Evolutionary conservation across 805 yeast species (phyloP).

Genomic region (Zygoascus biomembranicola): DNA sequence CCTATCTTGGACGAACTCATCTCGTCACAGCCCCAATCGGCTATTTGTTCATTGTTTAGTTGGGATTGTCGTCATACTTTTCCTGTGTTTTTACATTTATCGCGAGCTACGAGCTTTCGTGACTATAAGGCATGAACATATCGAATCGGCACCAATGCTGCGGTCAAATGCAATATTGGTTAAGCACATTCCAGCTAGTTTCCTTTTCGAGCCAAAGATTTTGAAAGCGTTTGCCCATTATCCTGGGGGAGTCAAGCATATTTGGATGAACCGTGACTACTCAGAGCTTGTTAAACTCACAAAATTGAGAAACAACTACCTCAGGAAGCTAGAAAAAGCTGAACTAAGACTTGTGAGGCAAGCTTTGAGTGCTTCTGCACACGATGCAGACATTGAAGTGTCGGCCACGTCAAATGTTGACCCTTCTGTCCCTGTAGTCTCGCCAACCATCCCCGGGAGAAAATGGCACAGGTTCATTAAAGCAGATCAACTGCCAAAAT

Average conservation of each 20-base stretch:
- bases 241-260: constrained; percentile 46
- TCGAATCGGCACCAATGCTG: neutral
- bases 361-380: constrained; percentile 1
- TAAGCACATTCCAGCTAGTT: constrained; percentile 51
- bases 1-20: constrained; percentile 64
- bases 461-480: constrained; percentile 40
- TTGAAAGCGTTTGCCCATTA: constrained; percentile 44
- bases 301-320: constrained; percentile 23
- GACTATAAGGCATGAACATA: neutral
- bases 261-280: constrained; percentile 53
- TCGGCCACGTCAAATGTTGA: constrained; percentile 7
- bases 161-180: constrained; percentile 38
- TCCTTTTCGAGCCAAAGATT: constrained; percentile 43
- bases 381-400: neutral
- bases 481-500: constrained; percentile 63
- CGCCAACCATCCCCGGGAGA: constrained; percentile 9
- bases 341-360: constrained; percentile 33
- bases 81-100: constrained; percentile 49
- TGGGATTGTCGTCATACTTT: constrained; percentile 44
- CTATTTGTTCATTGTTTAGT: constrained; percentile 58
- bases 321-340: constrained; percentile 33
- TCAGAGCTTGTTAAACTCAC: constrained; percentile 30
- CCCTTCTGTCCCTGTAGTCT: neutral
- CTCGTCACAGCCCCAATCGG: constrained; percentile 40
- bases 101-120: constrained; percentile 49